A percentile compares a stretch with the other conserved stretches of the same genome.
phyloP scores from a whole-genome alignment of 2,329 filamentous ascomycete species.

The Penicillium frequentans region DNA sequence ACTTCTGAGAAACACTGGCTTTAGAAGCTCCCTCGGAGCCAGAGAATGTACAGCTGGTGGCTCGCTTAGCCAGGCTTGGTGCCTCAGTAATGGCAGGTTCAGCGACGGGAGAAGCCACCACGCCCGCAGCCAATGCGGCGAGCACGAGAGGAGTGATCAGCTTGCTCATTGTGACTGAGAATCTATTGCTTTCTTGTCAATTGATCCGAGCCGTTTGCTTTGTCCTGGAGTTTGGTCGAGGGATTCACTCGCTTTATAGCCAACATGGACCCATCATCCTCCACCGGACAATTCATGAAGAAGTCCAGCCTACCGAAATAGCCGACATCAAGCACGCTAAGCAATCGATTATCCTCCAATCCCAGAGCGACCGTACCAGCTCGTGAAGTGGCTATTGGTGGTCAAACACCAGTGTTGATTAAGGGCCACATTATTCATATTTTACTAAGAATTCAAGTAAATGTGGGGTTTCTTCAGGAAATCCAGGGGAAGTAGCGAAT shows the following conservation, averaged over 20 bases:
- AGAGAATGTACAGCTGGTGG: constrained; percentile 17
- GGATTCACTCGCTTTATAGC: not conserved
- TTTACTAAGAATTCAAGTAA: not conserved
- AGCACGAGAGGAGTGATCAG: constrained; percentile 4
- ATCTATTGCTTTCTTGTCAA: not conserved
- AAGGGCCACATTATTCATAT: not conserved
- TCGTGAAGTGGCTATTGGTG: constrained; percentile 1
- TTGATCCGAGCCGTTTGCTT: not conserved
- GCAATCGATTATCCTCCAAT: constrained; percentile 9
- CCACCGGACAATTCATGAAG: not conserved
- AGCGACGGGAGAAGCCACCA: constrained; percentile 10
- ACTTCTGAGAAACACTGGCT: constrained; percentile 15
- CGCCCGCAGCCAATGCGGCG: constrained; percentile 7
- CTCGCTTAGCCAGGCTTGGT: constrained; percentile 15
- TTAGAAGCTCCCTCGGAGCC: constrained; percentile 14
- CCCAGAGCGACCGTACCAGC: not conserved
- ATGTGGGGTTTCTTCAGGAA: not conserved
- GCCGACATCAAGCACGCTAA: not conserved
- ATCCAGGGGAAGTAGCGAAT: not conserved
- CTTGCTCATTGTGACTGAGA: constrained; percentile 1
- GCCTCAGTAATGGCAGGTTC: constrained; percentile 15
- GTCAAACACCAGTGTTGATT: not conserved
- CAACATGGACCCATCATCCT: not conserved
- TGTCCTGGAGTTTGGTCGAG: not conserved
- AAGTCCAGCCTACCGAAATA: not conserved